phyloP scores from a whole-genome alignment of 2,329 filamentous ascomycete species.

The Colletotrichum phormii region DNA sequence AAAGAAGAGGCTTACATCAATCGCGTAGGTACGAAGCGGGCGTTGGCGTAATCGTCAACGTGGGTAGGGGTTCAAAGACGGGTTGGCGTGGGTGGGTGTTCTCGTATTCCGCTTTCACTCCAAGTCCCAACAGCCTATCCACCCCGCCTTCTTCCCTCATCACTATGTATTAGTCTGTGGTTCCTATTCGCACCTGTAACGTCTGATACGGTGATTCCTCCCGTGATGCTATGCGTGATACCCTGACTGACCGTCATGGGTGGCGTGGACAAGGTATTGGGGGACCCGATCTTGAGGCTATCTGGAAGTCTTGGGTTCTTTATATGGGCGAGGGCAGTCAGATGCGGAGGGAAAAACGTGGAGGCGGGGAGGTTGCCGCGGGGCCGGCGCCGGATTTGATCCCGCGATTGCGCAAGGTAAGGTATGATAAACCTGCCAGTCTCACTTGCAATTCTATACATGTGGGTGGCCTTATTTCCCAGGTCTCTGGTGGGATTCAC shows the following conservation, averaged over 20 bases:
- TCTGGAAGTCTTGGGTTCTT: not conserved
- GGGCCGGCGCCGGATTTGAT: not conserved
- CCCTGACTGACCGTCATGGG: not conserved
- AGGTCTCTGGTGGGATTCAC: too few relatives aligned
- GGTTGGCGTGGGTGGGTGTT: not conserved
- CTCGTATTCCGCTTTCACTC: not conserved
- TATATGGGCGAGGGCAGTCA: not conserved
- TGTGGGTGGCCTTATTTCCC: too few relatives aligned
- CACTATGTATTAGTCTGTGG: not conserved
- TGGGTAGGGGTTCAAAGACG: too few relatives aligned
- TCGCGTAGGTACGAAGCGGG: too few relatives aligned
- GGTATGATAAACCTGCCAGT: not conserved
- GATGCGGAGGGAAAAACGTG: not conserved
- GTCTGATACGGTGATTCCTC: not conserved
- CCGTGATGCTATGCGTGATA: not conserved
- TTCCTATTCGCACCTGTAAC: not conserved
- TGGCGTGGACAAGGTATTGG: not conserved
- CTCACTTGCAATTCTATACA: not conserved
- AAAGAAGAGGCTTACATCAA: not conserved
- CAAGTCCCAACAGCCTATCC: too few relatives aligned
- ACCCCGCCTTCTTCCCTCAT: not conserved
- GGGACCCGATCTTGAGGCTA: not conserved
- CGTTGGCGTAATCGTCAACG: too few relatives aligned
- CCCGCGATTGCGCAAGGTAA: not conserved
- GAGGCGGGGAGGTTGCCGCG: not conserved